Conservation (phyloP, 2,329 filamentous ascomycete species). For the Exophiala phaeomuriformis region DNA sequence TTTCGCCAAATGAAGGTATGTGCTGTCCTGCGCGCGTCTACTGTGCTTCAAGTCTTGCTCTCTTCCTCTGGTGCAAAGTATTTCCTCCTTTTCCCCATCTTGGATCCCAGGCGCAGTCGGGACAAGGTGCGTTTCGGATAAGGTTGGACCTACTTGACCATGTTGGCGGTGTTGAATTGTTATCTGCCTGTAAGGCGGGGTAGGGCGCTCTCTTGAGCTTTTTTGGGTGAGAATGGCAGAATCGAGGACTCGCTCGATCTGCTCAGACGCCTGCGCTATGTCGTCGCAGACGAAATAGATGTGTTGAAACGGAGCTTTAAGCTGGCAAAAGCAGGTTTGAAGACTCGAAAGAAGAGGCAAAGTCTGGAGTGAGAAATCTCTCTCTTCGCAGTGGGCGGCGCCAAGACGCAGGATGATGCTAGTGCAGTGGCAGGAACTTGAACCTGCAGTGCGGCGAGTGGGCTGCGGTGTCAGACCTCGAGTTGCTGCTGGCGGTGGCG, state of each 20-base stretch:
- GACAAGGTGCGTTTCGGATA: conserved; percentile 42
- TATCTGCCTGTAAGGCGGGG: conserved; percentile 16
- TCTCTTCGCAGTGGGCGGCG: conserved; percentile 1
- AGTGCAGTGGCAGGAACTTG: background rate
- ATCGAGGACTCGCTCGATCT: conserved; percentile 21
- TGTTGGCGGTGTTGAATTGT: conserved; percentile 71
- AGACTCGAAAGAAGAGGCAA: background rate
- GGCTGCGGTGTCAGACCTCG: too few relatives aligned
- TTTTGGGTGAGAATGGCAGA: conserved; percentile 9
- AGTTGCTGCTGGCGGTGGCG: too few relatives aligned
- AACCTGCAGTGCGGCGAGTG: background rate
- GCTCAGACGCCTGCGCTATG: conserved; percentile 6
- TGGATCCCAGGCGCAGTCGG: background rate
- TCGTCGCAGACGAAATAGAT: conserved; percentile 10
- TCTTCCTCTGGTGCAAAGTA: background rate
- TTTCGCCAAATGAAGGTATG: background rate
- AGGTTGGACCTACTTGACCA: conserved; percentile 86
- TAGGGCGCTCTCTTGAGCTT: conserved; percentile 27
- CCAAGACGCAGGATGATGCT: background rate
- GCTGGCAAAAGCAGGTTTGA: background rate
- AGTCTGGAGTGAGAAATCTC: background rate
- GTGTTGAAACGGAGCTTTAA: conserved; percentile 2
- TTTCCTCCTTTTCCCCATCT: background rate
- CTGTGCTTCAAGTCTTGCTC: background rate
- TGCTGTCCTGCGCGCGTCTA: background rate